phyloP scores from a whole-genome alignment of 2,329 filamentous ascomycete genomes.

The Tothia fuscella region DNA sequence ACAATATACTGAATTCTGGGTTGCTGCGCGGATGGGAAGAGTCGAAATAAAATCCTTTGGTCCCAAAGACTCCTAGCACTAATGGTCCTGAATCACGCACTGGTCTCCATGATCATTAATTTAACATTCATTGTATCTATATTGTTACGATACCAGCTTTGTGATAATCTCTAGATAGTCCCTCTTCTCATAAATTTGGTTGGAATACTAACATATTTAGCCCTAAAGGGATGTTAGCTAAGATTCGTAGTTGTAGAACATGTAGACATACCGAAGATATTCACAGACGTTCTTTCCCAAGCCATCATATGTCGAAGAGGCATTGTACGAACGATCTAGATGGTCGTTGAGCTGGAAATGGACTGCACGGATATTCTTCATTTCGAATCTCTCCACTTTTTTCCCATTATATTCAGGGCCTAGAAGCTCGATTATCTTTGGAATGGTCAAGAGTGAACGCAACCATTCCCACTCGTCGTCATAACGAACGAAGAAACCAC shows the following conservation, averaged over 20 bases:
- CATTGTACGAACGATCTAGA: slow-evolving; percentile 5
- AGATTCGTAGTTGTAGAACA: not conserved
- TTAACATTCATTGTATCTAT: too few relatives aligned
- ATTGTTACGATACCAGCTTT: too few relatives aligned
- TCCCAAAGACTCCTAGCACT: too few relatives aligned
- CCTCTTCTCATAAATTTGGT: slow-evolving; percentile 4
- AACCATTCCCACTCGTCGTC: slow-evolving; percentile 20
- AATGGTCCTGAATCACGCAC: too few relatives aligned
- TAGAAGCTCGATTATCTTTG: slow-evolving; percentile 16
- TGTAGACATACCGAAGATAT: slow-evolving; percentile 16
- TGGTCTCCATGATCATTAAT: too few relatives aligned
- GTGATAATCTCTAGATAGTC: too few relatives aligned
- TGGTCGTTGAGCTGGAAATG: slow-evolving; percentile 9
- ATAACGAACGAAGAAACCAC: slow-evolving; percentile 15
- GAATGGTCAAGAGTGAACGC: slow-evolving; percentile 15
- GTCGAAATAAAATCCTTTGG: too few relatives aligned
- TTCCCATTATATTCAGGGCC: slow-evolving; percentile 16
- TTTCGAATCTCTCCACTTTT: slow-evolving; percentile 13
- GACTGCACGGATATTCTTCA: slow-evolving; percentile 5
- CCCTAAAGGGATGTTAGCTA: not conserved
- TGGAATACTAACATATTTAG: slow-evolving; percentile 7
- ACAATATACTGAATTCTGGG: too few relatives aligned
- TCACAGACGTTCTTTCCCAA: slow-evolving; percentile 8
- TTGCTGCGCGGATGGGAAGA: too few relatives aligned
- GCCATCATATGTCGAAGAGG: not conserved